Evolutionary conservation across 306 rosid species (phyloP), one percentile per base, ranked within the genome.

Genomic region (Glycine tomentella): DNA sequence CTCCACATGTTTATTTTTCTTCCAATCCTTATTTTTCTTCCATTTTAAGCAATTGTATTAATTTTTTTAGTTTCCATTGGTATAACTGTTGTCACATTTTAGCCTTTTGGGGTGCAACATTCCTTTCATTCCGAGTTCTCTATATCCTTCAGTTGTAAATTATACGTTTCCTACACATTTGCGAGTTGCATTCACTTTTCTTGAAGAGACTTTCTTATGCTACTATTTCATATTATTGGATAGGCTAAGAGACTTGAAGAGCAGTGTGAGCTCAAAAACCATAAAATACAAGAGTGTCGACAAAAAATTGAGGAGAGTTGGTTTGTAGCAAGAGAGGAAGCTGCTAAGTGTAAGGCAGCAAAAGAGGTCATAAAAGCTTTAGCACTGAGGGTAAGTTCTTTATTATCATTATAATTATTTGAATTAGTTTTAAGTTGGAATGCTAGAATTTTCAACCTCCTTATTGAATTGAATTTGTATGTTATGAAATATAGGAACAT

Each of bases 301-400:
- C 78, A 84, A 65, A 83, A 89, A 82, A 70, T 89, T 2, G 88
- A 88, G 80, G 92, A 91, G 76, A 91, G 89, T 77, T 89, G 90
- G 94, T 78, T 80, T 42, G 67, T 89, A 11, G 95, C 93, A 0
- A 90, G 84, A 88, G 92, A 90, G 69, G 97, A 94, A 86, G 91
- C 94, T n/a, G 88, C 88, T 1, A 85, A 84, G 83, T 88, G 87
- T 74, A 89, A 92, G 84, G 90, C 94, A 76, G 92, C 97, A 8
- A 88, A 88, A 81, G 97, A 89, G 65, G 88, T 90, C 80, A 92
- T 90, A 76, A 90, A 88, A 83, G 97, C 89, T 75, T 88, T 94
- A 85, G 92, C 90, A 3, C 78, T 88, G 75, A 82, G 88, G 90
- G 98, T 91, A 87, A 84, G 86, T 62, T 67, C 36, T 56, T 40